These are phyloP conservation scores for Candida neerlandica DNA, from an alignment of 1,139 yeast species.

Conservation along the genomic window DNA sequence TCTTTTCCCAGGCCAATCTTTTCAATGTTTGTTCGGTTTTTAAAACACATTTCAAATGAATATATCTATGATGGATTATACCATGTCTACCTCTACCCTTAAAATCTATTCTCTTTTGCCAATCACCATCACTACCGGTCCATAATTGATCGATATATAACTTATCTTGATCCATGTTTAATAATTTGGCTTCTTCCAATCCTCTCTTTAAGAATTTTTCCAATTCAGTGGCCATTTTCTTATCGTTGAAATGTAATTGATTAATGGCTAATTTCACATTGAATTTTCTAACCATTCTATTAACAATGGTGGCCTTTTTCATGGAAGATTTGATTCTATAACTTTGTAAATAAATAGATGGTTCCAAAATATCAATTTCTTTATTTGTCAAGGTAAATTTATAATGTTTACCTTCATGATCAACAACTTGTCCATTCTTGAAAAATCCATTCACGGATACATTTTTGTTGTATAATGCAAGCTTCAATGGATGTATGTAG, in stretches of 20 bases:
- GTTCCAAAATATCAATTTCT: conserved; percentile 81
- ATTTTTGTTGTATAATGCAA: conserved; percentile 60
- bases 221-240: conserved; percentile 78
- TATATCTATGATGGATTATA: conserved; percentile 69
- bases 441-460: conserved; percentile 72
- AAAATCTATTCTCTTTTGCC: conserved; percentile 72
- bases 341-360: conserved; percentile 76
- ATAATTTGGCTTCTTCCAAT: conserved; percentile 62
- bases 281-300: conserved; percentile 73
- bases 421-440: conserved; percentile 61
- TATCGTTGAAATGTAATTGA: conserved; percentile 86
- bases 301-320: conserved; percentile 83
- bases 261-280: conserved; percentile 80
- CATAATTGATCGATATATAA: conserved; percentile 81
- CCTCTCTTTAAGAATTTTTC: conserved; percentile 77
- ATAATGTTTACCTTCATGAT: conserved; percentile 52
- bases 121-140: conserved; percentile 87
- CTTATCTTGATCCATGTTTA: conserved; percentile 61
- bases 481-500: conserved; percentile 72
- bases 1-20: conserved; percentile 62
- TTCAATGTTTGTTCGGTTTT: conserved; percentile 63
- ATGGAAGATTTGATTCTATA: conserved; percentile 80
- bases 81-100: conserved; percentile 94
- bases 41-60: conserved; percentile 79
- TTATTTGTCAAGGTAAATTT: conserved; percentile 57